Evolutionary conservation across 306 rosid genomes (phyloP).

Genomic region (Geum urbanum): DNA sequence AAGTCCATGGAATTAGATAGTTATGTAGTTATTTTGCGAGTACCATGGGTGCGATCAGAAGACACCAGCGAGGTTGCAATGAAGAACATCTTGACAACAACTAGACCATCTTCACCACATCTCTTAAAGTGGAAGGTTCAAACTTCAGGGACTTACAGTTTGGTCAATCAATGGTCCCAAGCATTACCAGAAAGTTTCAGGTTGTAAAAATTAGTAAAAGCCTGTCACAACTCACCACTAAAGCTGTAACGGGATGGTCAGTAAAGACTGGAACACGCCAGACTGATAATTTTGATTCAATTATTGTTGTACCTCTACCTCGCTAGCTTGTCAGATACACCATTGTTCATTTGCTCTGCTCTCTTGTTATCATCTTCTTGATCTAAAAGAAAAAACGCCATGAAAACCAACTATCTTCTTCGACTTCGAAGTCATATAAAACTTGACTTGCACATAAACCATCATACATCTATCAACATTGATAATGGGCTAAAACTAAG

Average conservation of each 20-base stretch:
- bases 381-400: background rate
- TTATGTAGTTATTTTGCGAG: slow-evolving; percentile 7
- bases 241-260: background rate
- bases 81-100: slow-evolving; percentile 6
- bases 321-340: background rate
- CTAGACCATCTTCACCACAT: background rate
- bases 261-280: background rate
- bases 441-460: no score
- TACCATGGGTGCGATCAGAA: slow-evolving; percentile 7
- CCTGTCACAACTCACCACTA: background rate
- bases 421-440: no score
- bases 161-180: background rate
- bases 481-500: no score
- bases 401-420: background rate
- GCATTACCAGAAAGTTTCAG: background rate
- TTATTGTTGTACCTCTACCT: background rate
- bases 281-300: background rate
- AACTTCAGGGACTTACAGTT: background rate
- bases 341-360: background rate
- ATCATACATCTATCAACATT: no score
- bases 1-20: slow-evolving; percentile 83
- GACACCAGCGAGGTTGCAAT: background rate
- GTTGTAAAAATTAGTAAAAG: slow-evolving; percentile 6
- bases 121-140: background rate
- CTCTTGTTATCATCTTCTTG: background rate